Evolutionary conservation across 352 stramenopile species (phyloP), one percentile per base, ranked within the genome.

Genomic region (Stramenopiles sp.): DNA sequence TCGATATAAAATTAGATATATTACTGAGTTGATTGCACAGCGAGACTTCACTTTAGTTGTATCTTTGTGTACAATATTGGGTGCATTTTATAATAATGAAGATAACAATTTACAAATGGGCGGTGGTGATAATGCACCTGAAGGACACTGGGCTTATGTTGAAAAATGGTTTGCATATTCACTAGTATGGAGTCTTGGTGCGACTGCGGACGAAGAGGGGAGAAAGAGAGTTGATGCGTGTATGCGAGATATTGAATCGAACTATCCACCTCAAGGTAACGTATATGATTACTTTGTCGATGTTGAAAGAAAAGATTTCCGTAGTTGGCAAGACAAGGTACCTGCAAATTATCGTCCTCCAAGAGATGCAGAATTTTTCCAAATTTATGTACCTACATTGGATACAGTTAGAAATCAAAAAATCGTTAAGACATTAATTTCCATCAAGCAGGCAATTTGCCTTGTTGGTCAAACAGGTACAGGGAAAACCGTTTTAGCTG

Each of bases 401-500:
- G 94, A 98, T 82, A 97, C 93, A 29, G 91, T 97, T 30, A 91
- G 94, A 7, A 92, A 98, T 53, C 93, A 92, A 0, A 97, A 94
- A 82, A 83, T 98, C 13, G 88, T 98, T 20, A 91, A 98, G 81
- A 95, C 92, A 7, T 87, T 98, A 0, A 92, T 96, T 7, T 91
- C 89, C 32, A 91, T 93, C 20, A 89, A 94, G n/a, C 91, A 93
- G 7, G 92, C 95, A 7, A 91, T 93, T 43, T 96, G 98, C 87
- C 89, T 98, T 32, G 93, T 98, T 0, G 94, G 94, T 1, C 95
- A 92, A 30, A 95, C 92, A 53, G 94, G 94, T 13, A 97, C 93
- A n/a, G 94, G 94, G 23, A 98, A 98, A 83, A 98, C 94, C 27
- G 95, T 93, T 32, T 97, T 98, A 74, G 89, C 98, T 65, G 96